Evolutionary conservation across 2,329 filamentous ascomycete genomes (phyloP), one percentile per base, ranked within the genome.

Genomic region (Fusarium guadeloupense): DNA sequence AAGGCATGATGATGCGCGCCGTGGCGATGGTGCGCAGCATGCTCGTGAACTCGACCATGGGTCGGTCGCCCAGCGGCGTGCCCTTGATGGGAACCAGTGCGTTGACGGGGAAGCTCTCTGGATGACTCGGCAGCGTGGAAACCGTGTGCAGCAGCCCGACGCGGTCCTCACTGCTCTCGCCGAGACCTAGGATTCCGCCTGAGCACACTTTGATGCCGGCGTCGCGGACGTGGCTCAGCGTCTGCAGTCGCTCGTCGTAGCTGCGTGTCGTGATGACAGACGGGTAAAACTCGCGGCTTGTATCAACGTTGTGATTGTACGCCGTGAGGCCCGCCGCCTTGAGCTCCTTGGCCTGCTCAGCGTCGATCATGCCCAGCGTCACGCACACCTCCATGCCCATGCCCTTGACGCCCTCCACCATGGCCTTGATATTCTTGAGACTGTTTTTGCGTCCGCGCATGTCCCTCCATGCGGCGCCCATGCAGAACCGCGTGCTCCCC

Each of bases 301-400:
- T 97, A 77, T 97, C 93, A 64, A 97, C 83, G 73, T 97, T 97
- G 82, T 97, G 93, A 78, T 97, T 97, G 77, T 97, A 96, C 1
- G 93, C 93, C 14, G 93, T 96, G 69, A 97, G 77, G 0, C 93
- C 93, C 0, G 92, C 93, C 3, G 87, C 86, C 73, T 92, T 93
- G 64, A 97, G 83, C 78, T 95, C 90, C 71, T 85, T 85, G 23
- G 93, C 93, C 80, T 96, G 92, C 64, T 83, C 81, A 6, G 81
- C 83, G 75, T 96, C 91, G 68, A 97, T 92, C 93, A 96, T 96
- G 67, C 93, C 93, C 17, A 97, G 83, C 2, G 93, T 97, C n/a
- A 97, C 93, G 74, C 93, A 97, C 8, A 88, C 89, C 76, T 97
- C 93, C 91, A 97, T 94, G 41, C 89, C 91, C 83, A 97, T 83